Conservation (phyloP, 164 flowering plant genomes). For the Magnolia officinalis region DNA sequence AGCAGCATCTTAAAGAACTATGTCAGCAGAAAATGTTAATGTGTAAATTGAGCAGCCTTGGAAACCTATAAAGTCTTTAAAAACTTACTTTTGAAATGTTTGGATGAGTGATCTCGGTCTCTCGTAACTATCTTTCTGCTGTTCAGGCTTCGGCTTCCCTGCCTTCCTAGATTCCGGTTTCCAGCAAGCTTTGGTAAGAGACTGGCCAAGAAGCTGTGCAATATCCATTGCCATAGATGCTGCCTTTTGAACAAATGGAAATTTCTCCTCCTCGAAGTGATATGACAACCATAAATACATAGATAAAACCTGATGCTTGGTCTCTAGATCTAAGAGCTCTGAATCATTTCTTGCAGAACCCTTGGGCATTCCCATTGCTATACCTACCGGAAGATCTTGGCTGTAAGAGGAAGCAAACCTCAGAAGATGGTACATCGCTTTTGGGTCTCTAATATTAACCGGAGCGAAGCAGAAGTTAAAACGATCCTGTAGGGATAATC, state of each 20-base stretch:
- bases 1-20: background rate
- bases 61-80: background rate
- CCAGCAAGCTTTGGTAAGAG: conserved; percentile 73
- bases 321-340: conserved; percentile 88
- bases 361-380: conserved; percentile 95
- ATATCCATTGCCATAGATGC: conserved; percentile 75
- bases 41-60: background rate
- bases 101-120: conserved; percentile 63
- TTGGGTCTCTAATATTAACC: conserved; percentile 84
- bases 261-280: conserved; percentile 66
- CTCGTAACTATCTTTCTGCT: conserved; percentile 43
- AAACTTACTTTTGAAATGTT: conserved; percentile 42
- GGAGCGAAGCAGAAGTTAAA: conserved; percentile 97
- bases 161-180: conserved; percentile 65
- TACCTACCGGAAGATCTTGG: conserved; percentile 60
- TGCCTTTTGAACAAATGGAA: conserved; percentile 66
- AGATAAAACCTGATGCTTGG: conserved; percentile 83
- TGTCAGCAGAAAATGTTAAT: too few species aligned
- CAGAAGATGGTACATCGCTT: conserved; percentile 88
- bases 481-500: conserved; percentile 80
- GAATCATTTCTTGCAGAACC: conserved; percentile 72
- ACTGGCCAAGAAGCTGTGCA: conserved; percentile 72
- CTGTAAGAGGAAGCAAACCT: conserved; percentile 72
- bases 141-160: conserved; percentile 37
- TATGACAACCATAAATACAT: conserved; percentile 89